A percentile compares a stretch with the other conserved stretches of the same genome.
Evolutionary conservation across 2,329 filamentous ascomycete species (phyloP).

Genomic region (Helotiales sp.): DNA sequence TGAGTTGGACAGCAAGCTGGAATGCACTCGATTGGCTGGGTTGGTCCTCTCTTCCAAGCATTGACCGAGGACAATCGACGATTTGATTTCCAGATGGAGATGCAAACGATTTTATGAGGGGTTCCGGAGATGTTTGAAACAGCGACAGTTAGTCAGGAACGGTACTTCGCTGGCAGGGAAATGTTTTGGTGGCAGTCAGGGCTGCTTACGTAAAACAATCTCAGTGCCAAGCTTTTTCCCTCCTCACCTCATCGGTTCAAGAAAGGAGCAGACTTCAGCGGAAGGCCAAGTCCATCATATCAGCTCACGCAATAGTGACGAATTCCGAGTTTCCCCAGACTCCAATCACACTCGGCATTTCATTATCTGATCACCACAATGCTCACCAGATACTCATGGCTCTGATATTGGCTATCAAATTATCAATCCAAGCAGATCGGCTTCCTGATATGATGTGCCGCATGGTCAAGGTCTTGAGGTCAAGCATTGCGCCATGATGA

Average conservation of each 20-base stretch:
- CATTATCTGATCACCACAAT: background rate
- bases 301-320: slow-evolving; percentile 1
- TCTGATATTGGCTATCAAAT: background rate
- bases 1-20: background rate
- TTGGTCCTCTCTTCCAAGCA: background rate
- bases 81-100: background rate
- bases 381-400: background rate
- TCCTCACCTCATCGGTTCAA: background rate
- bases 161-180: background rate
- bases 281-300: background rate
- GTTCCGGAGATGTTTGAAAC: background rate
- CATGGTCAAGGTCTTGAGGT: background rate
- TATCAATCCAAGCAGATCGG: background rate
- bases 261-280: background rate
- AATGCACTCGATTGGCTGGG: background rate
- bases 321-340: background rate
- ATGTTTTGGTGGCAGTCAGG: no score
- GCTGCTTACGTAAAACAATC: no score
- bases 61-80: background rate
- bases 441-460: background rate
- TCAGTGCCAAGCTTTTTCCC: background rate
- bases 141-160: background rate
- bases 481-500: background rate
- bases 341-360: background rate
- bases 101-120: background rate